Base-by-base conservation (phyloP, 225 moss, liverwort and hornwort genomes). In the Lunularia cruciata region DNA sequence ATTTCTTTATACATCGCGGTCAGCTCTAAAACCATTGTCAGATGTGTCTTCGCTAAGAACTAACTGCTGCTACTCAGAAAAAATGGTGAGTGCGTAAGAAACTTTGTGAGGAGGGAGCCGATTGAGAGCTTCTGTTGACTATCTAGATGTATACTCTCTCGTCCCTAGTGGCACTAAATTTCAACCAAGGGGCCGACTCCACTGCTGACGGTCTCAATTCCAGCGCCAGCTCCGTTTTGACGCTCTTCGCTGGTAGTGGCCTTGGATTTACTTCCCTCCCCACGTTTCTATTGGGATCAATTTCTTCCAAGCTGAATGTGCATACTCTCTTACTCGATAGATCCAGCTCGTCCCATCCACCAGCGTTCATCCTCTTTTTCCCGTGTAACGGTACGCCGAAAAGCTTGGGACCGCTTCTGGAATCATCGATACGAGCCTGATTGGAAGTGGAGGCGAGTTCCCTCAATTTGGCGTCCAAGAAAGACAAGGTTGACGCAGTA, bases 301-400 rank as follows among this genome's bases (percentile, higher is more conserved):
- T 35, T 68, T 53, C 49, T 70, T 78, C 86, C 79, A 80, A 32
- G 72, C 22, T 53, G 65, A 71, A 36, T 64, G 78, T 38, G 67
- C 72, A 0, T 77, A 83, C 39, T 85, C 84, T 72, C 42, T 63
- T 62, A 76, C 54, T 69, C n/a, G 68, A 48, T 0, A 40, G 34
- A 15, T 73, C 28, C 12, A 59, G 18, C 19, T 47, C 37, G 14
- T 75, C 70, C 69, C 78, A 73, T 14, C 53, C 45, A 10, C 60
- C 64, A 37, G 76, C 56, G 51, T 77, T 77, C 33, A 40, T 11
- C 7, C 63, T 69, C 43, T 16, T 60, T 27, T 78, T 78, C 18
- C 74, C 77, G 35, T 84, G 83, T 57, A 89, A 63, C 9, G 84
- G 80, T 60, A 89, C 89, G 36, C 89, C 89, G 43, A 89, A 89